A percentile compares a stretch with the other conserved stretches of the same genome.
Conservation (phyloP, 2,329 filamentous ascomycete genomes). For the Cladosporium sp. region DNA sequence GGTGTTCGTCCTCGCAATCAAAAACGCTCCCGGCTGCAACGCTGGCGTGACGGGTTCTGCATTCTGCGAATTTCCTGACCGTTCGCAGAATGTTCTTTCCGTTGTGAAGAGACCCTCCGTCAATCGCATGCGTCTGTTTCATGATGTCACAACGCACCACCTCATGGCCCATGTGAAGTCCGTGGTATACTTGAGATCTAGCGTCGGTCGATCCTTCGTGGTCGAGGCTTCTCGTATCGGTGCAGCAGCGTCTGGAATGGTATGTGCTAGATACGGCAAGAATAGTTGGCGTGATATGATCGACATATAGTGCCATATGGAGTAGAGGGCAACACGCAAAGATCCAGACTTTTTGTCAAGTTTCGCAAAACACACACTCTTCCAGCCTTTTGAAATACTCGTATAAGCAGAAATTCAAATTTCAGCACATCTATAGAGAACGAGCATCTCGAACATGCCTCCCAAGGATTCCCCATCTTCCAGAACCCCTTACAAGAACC, state of each 20-base stretch:
- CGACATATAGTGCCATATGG: too few species aligned
- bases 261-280: too few species aligned
- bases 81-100: not conserved
- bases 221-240: not conserved
- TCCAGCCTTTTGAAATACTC: too few species aligned
- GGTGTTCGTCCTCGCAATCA: slow-evolving; percentile 9
- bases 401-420: too few species aligned
- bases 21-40: slow-evolving; percentile 1
- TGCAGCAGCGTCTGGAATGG: not conserved
- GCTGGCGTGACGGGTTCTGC: not conserved
- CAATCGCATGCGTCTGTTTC: slow-evolving; percentile 6
- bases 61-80: not conserved
- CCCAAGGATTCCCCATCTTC: not conserved
- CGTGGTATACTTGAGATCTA: too few species aligned
- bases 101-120: not conserved
- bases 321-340: too few species aligned
- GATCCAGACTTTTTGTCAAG: too few species aligned
- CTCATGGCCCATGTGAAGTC: too few species aligned
- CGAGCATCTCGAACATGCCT: not conserved
- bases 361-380: too few species aligned
- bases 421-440: not conserved
- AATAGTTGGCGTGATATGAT: too few species aligned
- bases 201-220: not conserved
- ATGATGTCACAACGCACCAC: not conserved
- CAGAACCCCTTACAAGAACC: not conserved